Conservation (phyloP, 371 early-diverging fungal genomes). For the Mortierella sp. region DNA sequence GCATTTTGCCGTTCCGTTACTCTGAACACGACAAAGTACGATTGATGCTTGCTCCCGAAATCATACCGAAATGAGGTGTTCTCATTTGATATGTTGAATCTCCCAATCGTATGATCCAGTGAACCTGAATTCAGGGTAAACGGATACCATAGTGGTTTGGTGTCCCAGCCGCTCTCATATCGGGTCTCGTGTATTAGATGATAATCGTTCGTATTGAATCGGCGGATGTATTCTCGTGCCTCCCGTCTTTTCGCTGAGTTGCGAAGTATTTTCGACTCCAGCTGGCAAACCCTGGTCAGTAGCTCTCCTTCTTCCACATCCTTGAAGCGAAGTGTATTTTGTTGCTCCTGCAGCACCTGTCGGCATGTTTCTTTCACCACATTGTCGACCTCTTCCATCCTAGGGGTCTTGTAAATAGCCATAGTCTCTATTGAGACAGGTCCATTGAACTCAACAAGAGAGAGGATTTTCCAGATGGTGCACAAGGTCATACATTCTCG, state of each 20-base stretch:
- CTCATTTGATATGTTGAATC: background rate
- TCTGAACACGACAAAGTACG: background rate
- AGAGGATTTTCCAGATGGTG: conserved; percentile 5
- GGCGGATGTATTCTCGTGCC: background rate
- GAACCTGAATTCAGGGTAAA: background rate
- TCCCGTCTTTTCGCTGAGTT: background rate
- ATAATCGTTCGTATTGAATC: background rate
- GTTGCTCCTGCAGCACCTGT: background rate
- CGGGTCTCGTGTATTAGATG: background rate
- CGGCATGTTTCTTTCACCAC: background rate
- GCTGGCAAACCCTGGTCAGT: background rate
- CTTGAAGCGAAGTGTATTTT: conserved; percentile 4
- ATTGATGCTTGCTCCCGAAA: background rate
- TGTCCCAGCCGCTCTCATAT: background rate
- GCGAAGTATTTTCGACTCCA: background rate
- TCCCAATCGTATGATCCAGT: background rate
- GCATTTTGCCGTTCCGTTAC: background rate
- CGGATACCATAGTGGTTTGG: background rate
- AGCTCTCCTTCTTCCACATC: background rate
- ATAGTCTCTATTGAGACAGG: background rate
- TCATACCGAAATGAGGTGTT: background rate
- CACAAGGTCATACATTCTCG: background rate
- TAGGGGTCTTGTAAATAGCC: background rate
- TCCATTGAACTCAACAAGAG: background rate
- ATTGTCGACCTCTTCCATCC: background rate